These are phyloP conservation scores for Fusarium sororula DNA, from an alignment of 2,329 filamentous ascomycete genomes.

Conservation along the genomic window DNA sequence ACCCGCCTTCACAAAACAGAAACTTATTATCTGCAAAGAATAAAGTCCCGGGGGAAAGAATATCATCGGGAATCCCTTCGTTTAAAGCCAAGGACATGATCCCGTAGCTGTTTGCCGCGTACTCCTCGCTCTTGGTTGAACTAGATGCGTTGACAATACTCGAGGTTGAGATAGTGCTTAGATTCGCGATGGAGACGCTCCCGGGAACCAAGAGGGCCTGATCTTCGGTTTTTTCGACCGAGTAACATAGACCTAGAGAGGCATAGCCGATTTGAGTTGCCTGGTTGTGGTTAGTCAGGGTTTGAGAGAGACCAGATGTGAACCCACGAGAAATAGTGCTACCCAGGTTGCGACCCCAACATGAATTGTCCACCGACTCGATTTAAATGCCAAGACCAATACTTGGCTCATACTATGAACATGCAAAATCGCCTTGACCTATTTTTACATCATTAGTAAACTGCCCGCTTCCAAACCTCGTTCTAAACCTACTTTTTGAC, in stretches of 20 bases:
- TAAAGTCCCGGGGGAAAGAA: background rate
- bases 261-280: background rate
- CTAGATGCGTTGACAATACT: background rate
- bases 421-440: background rate
- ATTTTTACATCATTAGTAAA: background rate
- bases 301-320: background rate
- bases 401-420: background rate
- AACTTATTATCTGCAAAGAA: background rate
- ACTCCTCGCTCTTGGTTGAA: background rate
- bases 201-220: background rate
- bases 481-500: background rate
- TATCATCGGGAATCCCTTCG: background rate
- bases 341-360: background rate
- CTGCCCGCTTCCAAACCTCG: fast-evolving
- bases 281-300: background rate
- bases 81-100: background rate
- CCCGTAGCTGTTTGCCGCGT: background rate
- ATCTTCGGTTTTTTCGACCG: background rate
- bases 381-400: background rate
- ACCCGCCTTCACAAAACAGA: background rate
- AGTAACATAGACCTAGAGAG: background rate
- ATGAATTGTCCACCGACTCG: background rate
- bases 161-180: background rate
- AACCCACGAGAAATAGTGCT: background rate
- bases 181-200: background rate